phyloP scores from a whole-genome alignment of 2,329 filamentous ascomycete species.

The Arthrobotrys megalospora region DNA sequence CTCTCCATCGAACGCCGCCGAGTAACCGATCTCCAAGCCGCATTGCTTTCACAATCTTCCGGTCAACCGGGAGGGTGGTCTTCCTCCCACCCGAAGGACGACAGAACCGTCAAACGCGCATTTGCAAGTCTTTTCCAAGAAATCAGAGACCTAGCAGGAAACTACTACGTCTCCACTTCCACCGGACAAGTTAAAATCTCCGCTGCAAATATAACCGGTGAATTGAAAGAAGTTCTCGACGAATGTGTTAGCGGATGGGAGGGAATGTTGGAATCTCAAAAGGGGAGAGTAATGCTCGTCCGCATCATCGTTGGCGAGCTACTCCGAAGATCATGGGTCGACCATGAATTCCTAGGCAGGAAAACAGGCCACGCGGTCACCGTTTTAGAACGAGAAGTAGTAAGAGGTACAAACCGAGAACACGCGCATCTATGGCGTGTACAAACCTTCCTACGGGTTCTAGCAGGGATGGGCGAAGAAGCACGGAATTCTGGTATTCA shows the following conservation, averaged over 20 bases:
- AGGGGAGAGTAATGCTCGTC: constrained; percentile 34
- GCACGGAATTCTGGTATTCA: not conserved
- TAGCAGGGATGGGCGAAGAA: constrained; percentile 13
- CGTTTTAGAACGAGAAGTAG: constrained; percentile 31
- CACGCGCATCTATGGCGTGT: constrained; percentile 43
- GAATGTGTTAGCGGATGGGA: constrained; percentile 38
- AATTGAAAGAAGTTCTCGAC: constrained; percentile 35
- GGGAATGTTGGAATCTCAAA: constrained; percentile 18
- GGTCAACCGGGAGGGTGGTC: constrained; percentile 29
- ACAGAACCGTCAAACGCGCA: constrained; percentile 41
- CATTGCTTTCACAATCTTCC: constrained; percentile 35
- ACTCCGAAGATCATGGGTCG: constrained; percentile 23
- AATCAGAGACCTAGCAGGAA: constrained; percentile 44
- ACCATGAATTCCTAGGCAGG: constrained; percentile 30
- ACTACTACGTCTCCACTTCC: constrained; percentile 32
- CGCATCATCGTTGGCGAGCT: constrained; percentile 18
- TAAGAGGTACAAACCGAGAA: constrained; percentile 7
- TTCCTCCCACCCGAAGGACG: constrained; percentile 39
- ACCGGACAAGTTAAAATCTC: not conserved
- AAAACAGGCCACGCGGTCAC: constrained; percentile 25
- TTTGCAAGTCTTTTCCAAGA: constrained; percentile 31
- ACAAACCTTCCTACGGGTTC: constrained; percentile 28
- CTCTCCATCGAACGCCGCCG: constrained; percentile 43
- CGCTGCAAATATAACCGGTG: constrained; percentile 10
- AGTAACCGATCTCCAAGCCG: constrained; percentile 40